Percentiles rank a stretch among this genome's conserved stretches.
Conservation (phyloP, 2,329 filamentous ascomycete species). For the Fusarium agapanthi region DNA sequence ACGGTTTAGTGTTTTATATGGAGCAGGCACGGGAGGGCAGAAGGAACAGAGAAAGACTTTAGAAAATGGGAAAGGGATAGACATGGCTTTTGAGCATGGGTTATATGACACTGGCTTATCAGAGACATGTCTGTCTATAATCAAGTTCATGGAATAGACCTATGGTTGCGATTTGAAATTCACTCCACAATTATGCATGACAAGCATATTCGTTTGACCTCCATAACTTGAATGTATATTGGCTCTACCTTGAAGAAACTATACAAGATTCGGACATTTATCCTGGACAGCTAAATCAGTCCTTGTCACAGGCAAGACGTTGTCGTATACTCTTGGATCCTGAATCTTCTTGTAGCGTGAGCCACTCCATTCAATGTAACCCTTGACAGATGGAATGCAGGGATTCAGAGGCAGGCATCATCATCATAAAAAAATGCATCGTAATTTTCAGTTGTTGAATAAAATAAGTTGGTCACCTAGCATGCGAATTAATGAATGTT, state of each 20-base stretch:
- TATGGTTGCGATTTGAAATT: conserved; percentile 19
- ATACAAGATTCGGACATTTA: background rate
- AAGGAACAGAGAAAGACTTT: background rate
- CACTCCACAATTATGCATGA: background rate
- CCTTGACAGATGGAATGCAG: background rate
- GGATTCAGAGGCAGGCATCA: background rate
- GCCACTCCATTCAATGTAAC: background rate
- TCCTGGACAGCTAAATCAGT: background rate
- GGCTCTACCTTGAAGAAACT: background rate
- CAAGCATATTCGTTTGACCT: background rate
- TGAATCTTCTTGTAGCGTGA: background rate
- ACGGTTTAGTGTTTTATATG: background rate
- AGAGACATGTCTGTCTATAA: background rate
- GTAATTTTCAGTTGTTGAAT: background rate
- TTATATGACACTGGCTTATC: background rate
- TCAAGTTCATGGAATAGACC: background rate
- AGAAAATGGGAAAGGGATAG: conserved; percentile 9
- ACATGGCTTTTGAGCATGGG: background rate
- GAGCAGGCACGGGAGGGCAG: background rate
- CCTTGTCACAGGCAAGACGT: background rate
- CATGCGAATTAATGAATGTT: background rate
- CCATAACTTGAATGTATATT: background rate
- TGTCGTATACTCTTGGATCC: background rate
- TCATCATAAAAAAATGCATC: background rate
- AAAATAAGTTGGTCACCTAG: background rate